Percentiles rank a stretch among this genome's conserved stretches.
Evolutionary conservation across 179 eudicot genomes (phyloP).

Genomic region (Carnegiea gigantea): DNA sequence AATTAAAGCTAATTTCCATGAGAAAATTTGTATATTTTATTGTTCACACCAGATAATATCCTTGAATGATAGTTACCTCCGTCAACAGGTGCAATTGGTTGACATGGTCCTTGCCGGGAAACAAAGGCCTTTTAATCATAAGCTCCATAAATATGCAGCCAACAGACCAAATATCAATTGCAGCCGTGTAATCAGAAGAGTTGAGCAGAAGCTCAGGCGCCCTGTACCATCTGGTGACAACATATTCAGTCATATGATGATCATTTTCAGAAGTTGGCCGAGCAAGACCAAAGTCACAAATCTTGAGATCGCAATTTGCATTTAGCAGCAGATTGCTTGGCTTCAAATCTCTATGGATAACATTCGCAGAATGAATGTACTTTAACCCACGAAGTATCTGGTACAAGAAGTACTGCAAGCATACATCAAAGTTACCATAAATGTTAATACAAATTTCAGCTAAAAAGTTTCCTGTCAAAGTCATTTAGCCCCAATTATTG

Average conservation of each 20-base stretch:
- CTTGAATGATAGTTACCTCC: conserved; percentile 41
- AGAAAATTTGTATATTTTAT: not conserved
- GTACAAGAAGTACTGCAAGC: conserved; percentile 82
- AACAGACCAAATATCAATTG: conserved; percentile 82
- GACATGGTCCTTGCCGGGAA: conserved; percentile 79
- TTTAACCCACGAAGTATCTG: conserved; percentile 87
- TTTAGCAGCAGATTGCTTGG: conserved; percentile 78
- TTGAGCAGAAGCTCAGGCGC: conserved; percentile 88
- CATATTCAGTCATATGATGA: conserved; percentile 88
- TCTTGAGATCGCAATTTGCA: conserved; percentile 82
- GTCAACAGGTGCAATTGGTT: conserved; percentile 82
- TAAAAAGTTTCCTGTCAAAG: too few relatives aligned
- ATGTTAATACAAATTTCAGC: not conserved
- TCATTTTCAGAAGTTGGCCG: conserved; percentile 69
- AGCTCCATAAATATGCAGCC: conserved; percentile 94
- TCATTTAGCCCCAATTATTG: too few relatives aligned
- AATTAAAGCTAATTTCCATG: not conserved
- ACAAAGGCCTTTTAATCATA: conserved; percentile 70
- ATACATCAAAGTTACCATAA: not conserved
- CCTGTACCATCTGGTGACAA: conserved; percentile 91
- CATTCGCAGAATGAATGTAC: conserved; percentile 85
- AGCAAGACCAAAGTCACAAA: conserved; percentile 86
- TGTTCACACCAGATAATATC: not conserved
- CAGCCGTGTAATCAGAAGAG: conserved; percentile 79
- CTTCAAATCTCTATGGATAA: conserved; percentile 81